phyloP scores from a whole-genome alignment of 139 green algal species.

The Volvox africanus region DNA sequence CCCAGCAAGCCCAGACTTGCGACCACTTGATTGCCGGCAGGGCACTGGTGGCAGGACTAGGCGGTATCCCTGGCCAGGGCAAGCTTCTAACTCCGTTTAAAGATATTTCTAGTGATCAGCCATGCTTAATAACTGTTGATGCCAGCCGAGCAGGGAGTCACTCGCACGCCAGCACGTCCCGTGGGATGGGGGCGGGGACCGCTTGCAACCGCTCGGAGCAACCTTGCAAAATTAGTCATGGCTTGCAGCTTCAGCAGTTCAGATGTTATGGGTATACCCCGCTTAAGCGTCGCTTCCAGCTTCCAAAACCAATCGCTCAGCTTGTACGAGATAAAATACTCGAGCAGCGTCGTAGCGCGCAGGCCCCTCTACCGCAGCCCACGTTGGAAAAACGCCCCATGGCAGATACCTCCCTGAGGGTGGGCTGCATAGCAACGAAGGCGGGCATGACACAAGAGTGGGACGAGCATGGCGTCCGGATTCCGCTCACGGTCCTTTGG shows the following conservation, averaged over 20 bases:
- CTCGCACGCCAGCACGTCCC: conserved; percentile 14
- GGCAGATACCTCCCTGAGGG: conserved; percentile 62
- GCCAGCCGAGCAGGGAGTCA: not conserved
- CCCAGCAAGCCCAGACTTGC: not conserved
- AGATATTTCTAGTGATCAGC: not conserved
- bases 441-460: conserved; percentile 97
- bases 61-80: not conserved
- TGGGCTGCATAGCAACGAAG: conserved; percentile 93
- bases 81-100: too few species aligned
- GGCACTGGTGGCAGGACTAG: not conserved
- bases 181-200: too few species aligned
- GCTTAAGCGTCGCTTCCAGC: conserved; percentile 29
- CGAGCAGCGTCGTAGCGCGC: not conserved
- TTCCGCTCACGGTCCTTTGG: conserved; percentile 97
- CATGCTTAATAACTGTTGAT: not conserved
- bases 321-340: conserved; percentile 19
- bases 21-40: conserved; percentile 26
- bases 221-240: not conserved
- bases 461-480: conserved; percentile 88
- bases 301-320: conserved; percentile 11
- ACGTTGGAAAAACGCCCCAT: conserved; percentile 54
- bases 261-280: not conserved
- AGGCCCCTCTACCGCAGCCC: not conserved
- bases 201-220: not conserved
- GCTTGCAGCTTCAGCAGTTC: conserved; percentile 19